These are phyloP conservation scores for Camellia sinensis DNA, from an alignment of 148 eudicot species.

Conservation along the genomic window DNA sequence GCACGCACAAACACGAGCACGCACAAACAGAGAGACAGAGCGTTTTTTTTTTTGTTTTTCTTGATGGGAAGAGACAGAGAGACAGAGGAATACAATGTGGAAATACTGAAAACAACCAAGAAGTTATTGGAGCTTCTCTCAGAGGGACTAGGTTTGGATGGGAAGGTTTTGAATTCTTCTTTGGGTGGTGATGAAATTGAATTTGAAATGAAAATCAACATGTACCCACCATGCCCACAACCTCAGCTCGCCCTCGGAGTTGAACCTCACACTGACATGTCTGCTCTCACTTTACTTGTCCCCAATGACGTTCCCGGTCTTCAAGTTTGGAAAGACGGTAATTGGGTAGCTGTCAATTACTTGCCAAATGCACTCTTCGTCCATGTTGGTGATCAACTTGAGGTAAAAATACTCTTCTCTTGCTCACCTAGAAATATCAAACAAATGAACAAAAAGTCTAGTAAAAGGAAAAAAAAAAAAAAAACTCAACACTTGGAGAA, in stretches of 20 bases:
- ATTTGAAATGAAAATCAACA: conserved; percentile 47
- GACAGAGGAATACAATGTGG: conserved; percentile 37
- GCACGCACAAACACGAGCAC: no score
- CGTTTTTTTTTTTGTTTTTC: no score
- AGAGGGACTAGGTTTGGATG: conserved; percentile 35
- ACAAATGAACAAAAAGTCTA: background rate
- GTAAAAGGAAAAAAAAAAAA: no score
- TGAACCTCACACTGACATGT: conserved; percentile 49
- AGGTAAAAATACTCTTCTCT: conserved; percentile 16
- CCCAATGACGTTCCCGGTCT: conserved; percentile 42
- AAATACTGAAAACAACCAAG: conserved; percentile 24
- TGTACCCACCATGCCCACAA: conserved; percentile 47
- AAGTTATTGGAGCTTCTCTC: conserved; percentile 30
- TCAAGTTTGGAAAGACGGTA: no score
- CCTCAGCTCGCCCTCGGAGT: conserved; percentile 45
- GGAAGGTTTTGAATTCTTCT: conserved; percentile 19
- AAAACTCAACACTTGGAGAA: no score
- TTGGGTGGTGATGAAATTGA: conserved; percentile 33
- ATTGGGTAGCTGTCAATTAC: no score
- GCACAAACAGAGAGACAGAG: no score
- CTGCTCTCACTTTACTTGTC: conserved; percentile 38
- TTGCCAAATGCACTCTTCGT: conserved; percentile 35
- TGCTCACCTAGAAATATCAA: no score
- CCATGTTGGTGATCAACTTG: conserved; percentile 42
- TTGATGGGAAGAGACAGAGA: no score